Evolutionary conservation across 257 asterid species (phyloP).

Genomic region (Salvia hispanica): DNA sequence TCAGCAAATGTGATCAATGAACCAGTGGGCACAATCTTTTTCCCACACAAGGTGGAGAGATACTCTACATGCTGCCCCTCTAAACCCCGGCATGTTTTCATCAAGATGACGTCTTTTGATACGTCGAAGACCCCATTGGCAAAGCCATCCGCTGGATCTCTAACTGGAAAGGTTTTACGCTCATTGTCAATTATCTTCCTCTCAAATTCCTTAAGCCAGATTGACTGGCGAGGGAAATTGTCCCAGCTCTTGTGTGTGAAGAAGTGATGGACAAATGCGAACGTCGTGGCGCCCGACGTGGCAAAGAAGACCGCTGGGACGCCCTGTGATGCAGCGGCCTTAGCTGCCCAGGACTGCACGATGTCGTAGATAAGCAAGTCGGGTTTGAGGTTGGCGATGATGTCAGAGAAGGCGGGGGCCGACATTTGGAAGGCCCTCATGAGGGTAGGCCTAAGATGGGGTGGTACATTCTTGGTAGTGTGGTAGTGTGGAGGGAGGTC

Average conservation of each 20-base stretch:
- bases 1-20: constrained; percentile 17
- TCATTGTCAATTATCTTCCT: neutral
- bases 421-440: constrained; percentile 36
- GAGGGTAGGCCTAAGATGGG: constrained; percentile 35
- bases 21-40: constrained; percentile 21
- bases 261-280: constrained; percentile 31
- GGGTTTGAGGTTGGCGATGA: constrained; percentile 27
- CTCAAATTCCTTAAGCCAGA: constrained; percentile 29
- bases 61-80: constrained; percentile 27
- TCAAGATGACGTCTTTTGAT: constrained; percentile 18
- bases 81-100: constrained; percentile 1
- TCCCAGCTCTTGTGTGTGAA: constrained; percentile 14
- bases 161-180: neutral
- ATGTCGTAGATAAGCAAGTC: constrained; percentile 40
- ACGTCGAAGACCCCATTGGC: constrained; percentile 12
- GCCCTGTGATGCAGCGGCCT: constrained; percentile 31
- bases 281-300: constrained; percentile 24
- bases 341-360: constrained; percentile 41
- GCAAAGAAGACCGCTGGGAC: constrained; percentile 34
- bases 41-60: constrained; percentile 4
- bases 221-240: constrained; percentile 31
- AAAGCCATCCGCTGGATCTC: constrained; percentile 21
- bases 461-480: constrained; percentile 47
- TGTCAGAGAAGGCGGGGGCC: constrained; percentile 21
- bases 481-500: constrained; percentile 44